A percentile compares a stretch with the other conserved stretches of the same genome.
Evolutionary conservation across 1,284 basidiomycete species (phyloP).

Genomic region (Fomitopsis palustris): DNA sequence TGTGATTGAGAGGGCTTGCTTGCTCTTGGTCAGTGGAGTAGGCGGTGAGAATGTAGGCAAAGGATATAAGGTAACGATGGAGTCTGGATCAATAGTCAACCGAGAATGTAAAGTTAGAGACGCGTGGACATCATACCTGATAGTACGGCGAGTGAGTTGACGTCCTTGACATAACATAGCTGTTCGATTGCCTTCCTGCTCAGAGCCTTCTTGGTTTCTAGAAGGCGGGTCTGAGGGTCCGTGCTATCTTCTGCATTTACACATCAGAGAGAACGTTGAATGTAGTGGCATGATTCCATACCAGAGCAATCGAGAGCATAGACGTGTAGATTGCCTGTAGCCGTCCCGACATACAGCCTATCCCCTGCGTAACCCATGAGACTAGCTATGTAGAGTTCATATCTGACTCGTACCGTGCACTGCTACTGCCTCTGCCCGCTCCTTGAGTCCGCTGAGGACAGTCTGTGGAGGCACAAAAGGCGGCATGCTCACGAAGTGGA

Average conservation of each 20-base stretch:
- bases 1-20: conserved; percentile 80
- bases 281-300: conserved; percentile 28
- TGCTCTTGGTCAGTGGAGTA: conserved; percentile 68
- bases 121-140: conserved; percentile 38
- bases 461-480: conserved; percentile 40
- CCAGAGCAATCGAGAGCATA: conserved; percentile 47
- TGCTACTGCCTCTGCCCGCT: conserved; percentile 42
- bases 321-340: conserved; percentile 65
- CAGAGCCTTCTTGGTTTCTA: conserved; percentile 60
- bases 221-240: conserved; percentile 40
- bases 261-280: not conserved
- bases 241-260: conserved; percentile 24
- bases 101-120: too few relatives aligned
- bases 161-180: conserved; percentile 78
- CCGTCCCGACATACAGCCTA: conserved; percentile 74
- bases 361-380: conserved; percentile 46
- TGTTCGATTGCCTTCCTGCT: conserved; percentile 77
- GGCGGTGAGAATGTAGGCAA: conserved; percentile 66
- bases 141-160: conserved; percentile 82
- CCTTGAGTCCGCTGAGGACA: conserved; percentile 43
- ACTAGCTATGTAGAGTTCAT: not conserved
- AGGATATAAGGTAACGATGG: conserved; percentile 59
- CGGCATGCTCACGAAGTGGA: conserved; percentile 29
- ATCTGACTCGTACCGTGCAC: conserved; percentile 41
- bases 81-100: conserved; percentile 43